phyloP scores from a whole-genome alignment of 495 filamentous ascomycete genomes.

The Penicillium herquei region DNA sequence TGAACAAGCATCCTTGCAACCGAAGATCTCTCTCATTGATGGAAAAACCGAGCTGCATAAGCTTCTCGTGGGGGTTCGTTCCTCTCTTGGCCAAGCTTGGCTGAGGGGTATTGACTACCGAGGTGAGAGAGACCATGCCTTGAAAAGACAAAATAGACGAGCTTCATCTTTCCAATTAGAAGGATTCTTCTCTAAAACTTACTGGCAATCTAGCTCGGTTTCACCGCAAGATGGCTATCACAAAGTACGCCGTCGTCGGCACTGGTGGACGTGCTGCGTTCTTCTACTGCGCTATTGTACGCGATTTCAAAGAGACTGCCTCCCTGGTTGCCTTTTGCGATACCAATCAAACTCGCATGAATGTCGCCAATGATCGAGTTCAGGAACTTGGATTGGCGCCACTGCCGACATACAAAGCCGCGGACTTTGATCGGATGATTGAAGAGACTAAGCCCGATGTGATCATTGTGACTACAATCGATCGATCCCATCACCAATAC shows the following conservation, averaged over 20 bases:
- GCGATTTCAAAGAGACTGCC: conserved; percentile 45
- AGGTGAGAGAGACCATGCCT: not conserved
- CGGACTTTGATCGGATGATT: conserved; percentile 55
- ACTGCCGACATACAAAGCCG: conserved; percentile 50
- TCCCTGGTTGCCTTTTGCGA: conserved; percentile 47
- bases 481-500: conserved; percentile 56
- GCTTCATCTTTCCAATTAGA: too few species aligned
- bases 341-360: conserved; percentile 31
- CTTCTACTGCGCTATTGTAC: conserved; percentile 55
- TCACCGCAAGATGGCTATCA: conserved; percentile 7
- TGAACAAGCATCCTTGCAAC: not conserved
- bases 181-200: not conserved
- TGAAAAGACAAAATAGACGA: not conserved
- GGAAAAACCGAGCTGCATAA: conserved; percentile 6
- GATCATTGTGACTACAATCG: conserved; percentile 58
- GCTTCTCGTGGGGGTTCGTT: not conserved
- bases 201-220: not conserved
- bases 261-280: conserved; percentile 40
- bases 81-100: not conserved
- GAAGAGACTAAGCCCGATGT: conserved; percentile 51
- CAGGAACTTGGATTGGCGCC: conserved; percentile 16
- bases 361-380: conserved; percentile 26
- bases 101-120: conserved; percentile 11
- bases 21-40: conserved; percentile 8
- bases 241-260: conserved; percentile 32